Evolutionary conservation across 75 land plant species (phyloP).

Genomic region (Cupressus sempervirens): DNA sequence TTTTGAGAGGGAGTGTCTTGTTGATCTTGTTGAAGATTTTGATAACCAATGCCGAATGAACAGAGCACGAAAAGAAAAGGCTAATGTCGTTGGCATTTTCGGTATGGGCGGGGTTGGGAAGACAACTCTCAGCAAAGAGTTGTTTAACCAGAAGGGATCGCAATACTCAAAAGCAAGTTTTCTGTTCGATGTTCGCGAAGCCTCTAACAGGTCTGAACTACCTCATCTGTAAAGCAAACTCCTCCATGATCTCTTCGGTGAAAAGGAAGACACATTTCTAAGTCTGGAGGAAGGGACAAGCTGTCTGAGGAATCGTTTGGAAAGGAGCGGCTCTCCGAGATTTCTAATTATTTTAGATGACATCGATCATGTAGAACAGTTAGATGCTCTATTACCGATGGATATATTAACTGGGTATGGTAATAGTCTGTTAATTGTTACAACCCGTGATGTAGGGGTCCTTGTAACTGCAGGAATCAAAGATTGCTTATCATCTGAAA

Average conservation of each 20-base stretch:
- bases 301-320: too few relatives aligned
- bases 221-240: background rate
- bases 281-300: background rate
- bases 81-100: background rate
- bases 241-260: background rate
- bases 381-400: background rate
- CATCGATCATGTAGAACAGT: background rate
- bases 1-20: background rate
- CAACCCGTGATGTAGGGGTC: background rate
- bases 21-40: background rate
- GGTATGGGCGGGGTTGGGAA: background rate
- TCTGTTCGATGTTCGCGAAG: background rate
- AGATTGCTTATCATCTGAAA: background rate
- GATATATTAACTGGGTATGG: background rate
- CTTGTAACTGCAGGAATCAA: background rate
- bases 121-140: background rate
- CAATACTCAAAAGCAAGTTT: background rate
- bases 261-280: background rate
- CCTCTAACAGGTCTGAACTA: background rate
- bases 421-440: background rate
- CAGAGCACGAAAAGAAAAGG: background rate
- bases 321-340: background rate
- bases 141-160: background rate
- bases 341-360: background rate
- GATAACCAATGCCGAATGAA: background rate